Evolutionary conservation across 192 early-diverging fungal species (phyloP).

Genomic region (Podila horticola): DNA sequence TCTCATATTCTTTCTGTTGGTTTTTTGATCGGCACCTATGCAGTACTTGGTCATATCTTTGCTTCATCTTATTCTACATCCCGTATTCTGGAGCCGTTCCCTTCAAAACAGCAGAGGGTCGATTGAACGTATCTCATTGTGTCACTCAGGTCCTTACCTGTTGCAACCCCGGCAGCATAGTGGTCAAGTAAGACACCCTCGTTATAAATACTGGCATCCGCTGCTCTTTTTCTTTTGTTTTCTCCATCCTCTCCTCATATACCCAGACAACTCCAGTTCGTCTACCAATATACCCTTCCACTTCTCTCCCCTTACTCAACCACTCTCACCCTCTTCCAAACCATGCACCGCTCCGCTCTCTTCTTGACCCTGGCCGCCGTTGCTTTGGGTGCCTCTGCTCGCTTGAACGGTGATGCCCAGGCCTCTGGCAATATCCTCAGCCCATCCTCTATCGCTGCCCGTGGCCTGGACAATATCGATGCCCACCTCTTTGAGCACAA

Average conservation of each 20-base stretch:
- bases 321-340: not conserved
- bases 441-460: slow-evolving; percentile 2
- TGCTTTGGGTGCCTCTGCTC: slow-evolving; percentile 21
- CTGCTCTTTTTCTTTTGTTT: not conserved
- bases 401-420: not conserved
- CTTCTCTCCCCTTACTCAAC: not conserved
- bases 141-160: too few species aligned
- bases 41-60: too few species aligned
- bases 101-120: too few species aligned
- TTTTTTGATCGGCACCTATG: too few species aligned
- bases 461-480: not conserved
- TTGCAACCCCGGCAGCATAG: too few species aligned
- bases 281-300: not conserved
- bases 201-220: not conserved
- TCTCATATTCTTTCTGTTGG: too few species aligned
- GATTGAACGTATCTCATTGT: too few species aligned
- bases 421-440: not conserved
- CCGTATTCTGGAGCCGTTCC: too few species aligned
- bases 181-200: not conserved
- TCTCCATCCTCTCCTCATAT: not conserved
- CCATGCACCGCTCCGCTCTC: slow-evolving; percentile 21
- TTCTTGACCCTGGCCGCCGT: slow-evolving; percentile 26
- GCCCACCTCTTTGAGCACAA: not conserved
- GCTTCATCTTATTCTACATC: too few species aligned
- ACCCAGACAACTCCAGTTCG: not conserved